Evolutionary conservation across 108 stramenopile species (phyloP), one percentile per base, ranked within the genome.

Genomic region (Skeletonema menzelii): DNA sequence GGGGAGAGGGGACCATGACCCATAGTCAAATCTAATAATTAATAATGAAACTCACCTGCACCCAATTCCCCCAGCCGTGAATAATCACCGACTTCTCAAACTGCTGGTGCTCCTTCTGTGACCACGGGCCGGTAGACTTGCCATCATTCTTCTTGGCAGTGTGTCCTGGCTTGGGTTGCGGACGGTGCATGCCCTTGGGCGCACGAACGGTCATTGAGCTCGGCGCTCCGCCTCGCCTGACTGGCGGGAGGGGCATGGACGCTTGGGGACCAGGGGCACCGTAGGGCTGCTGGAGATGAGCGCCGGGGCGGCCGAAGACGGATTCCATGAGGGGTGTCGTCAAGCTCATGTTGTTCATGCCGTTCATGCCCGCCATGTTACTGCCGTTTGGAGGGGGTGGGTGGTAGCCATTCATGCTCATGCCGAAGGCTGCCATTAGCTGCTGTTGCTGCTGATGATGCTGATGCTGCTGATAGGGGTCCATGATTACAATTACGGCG

Each of bases 21-120:
- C 40, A 15, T 42, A 0, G 10, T 12, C 35, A 37, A 37, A 15
- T 42, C 2, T 32, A 32, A 42, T 42, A 42, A 42, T 42, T 42
- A 4, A n/a, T 42, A 1, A 8, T 15, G 3, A 53, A 53, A 53
- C 49, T 53, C 17, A 53, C 49, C 49, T 53, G 49, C 8, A 53
- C 49, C 49, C 49, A 53, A 53, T 53, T 53, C 49, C 49, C 49
- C 49, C 49, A 53, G 22, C 49, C 49, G 24, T 24, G 11, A 53
- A 53, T 22, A 53, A 53, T 53, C 49, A 53, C 49, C 15, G 49
- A 15, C 49, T 22, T 53, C 49, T 53, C 49, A 53, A 53, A 53
- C 22, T n/a, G 49, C 20, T 24, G 49, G 22, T 53, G 49, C 49
- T 53, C 49, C n/a, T 53, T 20, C 1, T 22, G 22, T 53, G 49